Base-by-base conservation (phyloP, 1,284 basidiomycete species). In the Cryptococcus jaspeensis region DNA sequence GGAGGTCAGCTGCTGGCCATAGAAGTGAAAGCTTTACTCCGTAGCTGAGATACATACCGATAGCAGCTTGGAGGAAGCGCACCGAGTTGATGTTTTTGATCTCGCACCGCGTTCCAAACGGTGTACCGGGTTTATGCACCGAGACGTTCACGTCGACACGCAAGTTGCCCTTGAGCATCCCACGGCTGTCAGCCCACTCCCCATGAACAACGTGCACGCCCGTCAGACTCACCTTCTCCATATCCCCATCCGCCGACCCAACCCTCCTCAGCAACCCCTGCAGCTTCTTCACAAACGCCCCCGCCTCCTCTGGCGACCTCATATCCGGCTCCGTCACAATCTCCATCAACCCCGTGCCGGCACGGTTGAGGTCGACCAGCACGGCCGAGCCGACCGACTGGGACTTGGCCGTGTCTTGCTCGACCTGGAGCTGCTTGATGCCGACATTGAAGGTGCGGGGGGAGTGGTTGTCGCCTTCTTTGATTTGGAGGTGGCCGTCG, bases 341-440 rank as follows among this genome's bases (percentile, higher is more conserved):
- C 77, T 99, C 95, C 84, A 99, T 89, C 45, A 99, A 81, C 0
- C 88, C 90, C 1, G 85, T 84, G 1, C 95, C 94, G 0, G 92
- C 90, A 66, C 96, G 81, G 70, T 96, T 98, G 57, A 97, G 82
- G 76, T 99, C 94, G 50, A 99, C 86, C 22, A 84, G 80, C 0
- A 87, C 81, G 15, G 82, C 82, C 13, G 80, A 80, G 1, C 83
- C 77, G 52, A 87, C 81, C 55, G 85, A 85, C 22, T 85, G 86
- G 1, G 91, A 91, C 76, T 98, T 99, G 2, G 91, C 95, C 0
- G 95, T 99, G 73, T 99, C 96, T 89, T 98, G 95, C 77, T 99
- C 95, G 1, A 98, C 82, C 72, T 99, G 96, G 28, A 99, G 85
- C 75, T 98, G 96, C 58, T 90, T 87, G 54, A 99, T 91, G 12